A percentile compares a stretch with the other conserved stretches of the same genome.
phyloP scores from a whole-genome alignment of 2,329 filamentous ascomycete genomes.

The Fusarium sulawesiense region DNA sequence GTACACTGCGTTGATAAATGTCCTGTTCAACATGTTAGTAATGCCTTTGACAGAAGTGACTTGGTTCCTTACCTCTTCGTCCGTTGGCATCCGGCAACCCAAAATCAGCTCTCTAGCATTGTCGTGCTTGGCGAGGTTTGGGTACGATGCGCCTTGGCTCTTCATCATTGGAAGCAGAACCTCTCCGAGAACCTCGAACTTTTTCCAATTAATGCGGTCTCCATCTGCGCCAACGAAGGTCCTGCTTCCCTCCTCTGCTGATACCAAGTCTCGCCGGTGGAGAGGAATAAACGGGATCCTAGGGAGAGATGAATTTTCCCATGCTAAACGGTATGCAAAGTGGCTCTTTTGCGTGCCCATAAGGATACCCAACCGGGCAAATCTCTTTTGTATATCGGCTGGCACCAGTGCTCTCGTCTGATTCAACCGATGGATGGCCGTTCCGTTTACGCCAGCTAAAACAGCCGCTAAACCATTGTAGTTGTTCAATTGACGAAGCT shows the following conservation, averaged over 20 bases:
- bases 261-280: conserved; percentile 88
- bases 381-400: conserved; percentile 79
- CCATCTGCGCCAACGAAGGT: conserved; percentile 82
- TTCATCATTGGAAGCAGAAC: conserved; percentile 90
- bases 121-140: conserved; percentile 76
- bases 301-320: conserved; percentile 92
- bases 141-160: conserved; percentile 87
- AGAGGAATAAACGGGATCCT: conserved; percentile 94
- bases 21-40: conserved; percentile 59
- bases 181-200: conserved; percentile 96
- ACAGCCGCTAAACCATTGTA: conserved; percentile 97
- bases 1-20: conserved; percentile 71
- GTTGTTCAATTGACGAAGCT: conserved; percentile 91
- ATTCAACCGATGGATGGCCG: conserved; percentile 82
- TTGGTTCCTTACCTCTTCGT: conserved; percentile 83
- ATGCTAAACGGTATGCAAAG: conserved; percentile 94
- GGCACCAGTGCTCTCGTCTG: conserved; percentile 84
- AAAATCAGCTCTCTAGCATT: conserved; percentile 79
- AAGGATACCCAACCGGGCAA: conserved; percentile 86
- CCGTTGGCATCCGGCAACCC: conserved; percentile 82
- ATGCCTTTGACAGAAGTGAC: not conserved
- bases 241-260: conserved; percentile 89
- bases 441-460: conserved; percentile 90
- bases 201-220: conserved; percentile 94
- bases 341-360: conserved; percentile 95